These are phyloP conservation scores for Chlamydomonas schloesseri DNA, from an alignment of 139 green algal genomes.

Conservation along the genomic window DNA sequence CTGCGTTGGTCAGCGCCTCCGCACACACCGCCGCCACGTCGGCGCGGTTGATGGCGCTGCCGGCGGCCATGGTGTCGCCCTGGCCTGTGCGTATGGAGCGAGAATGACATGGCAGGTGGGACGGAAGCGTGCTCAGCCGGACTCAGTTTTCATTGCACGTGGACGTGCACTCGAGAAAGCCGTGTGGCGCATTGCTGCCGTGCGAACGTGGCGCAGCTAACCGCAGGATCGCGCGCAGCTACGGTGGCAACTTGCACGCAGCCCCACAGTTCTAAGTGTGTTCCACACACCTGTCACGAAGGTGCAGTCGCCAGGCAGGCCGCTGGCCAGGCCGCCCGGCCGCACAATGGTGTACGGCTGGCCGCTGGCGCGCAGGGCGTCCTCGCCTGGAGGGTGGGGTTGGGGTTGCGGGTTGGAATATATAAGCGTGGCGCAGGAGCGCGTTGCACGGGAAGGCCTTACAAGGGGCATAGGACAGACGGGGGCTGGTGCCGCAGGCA, in stretches of 20 bases:
- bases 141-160: background rate
- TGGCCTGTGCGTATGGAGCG: constrained; percentile 48
- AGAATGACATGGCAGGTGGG: background rate
- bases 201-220: too few relatives aligned
- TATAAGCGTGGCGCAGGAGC: too few relatives aligned
- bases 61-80: constrained; percentile 45
- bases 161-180: background rate
- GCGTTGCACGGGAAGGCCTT: too few relatives aligned
- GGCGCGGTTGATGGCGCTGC: constrained; percentile 55
- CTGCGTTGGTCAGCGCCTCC: constrained; percentile 59
- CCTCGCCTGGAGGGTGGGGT: constrained; percentile 60
- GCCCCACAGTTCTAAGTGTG: too few relatives aligned
- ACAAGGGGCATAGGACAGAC: too few relatives aligned
- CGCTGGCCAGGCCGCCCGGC: constrained; percentile 63
- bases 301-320: constrained; percentile 1
- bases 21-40: constrained; percentile 77
- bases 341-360: constrained; percentile 74
- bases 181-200: background rate
- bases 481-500: too few relatives aligned
- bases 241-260: too few relatives aligned
- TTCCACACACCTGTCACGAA: constrained; percentile 7
- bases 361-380: constrained; percentile 63
- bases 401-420: too few relatives aligned
- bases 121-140: background rate
- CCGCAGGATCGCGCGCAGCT: too few relatives aligned